Evolutionary conservation across 495 filamentous ascomycete genomes (phyloP).

Genomic region (Peziza echinospora): DNA sequence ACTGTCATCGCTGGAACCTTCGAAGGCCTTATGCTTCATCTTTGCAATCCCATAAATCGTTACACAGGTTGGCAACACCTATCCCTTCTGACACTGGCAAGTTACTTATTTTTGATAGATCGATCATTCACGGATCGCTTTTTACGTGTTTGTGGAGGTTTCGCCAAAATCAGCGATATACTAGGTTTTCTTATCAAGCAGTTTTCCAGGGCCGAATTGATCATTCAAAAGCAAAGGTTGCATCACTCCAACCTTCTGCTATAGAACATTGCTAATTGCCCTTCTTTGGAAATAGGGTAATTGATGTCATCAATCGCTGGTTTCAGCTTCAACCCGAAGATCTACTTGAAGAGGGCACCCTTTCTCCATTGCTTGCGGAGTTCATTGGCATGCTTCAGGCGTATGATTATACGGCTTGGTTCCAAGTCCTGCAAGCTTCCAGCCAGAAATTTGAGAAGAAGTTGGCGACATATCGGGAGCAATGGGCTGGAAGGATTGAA

Average conservation of each 20-base stretch:
- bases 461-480: background rate
- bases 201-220: too few species aligned
- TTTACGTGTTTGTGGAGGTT: background rate
- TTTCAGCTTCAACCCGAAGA: background rate
- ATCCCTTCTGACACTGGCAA: background rate
- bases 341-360: background rate
- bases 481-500: background rate
- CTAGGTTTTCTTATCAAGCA: too few species aligned
- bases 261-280: too few species aligned
- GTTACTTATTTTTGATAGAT: background rate
- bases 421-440: background rate
- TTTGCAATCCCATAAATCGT: background rate
- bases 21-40: background rate
- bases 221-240: too few species aligned
- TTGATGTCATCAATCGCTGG: background rate
- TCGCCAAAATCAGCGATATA: too few species aligned
- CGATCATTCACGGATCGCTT: background rate
- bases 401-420: background rate
- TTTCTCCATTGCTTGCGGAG: background rate
- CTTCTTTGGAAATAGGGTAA: background rate
- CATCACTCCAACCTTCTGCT: too few species aligned
- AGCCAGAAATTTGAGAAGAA: background rate
- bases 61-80: background rate
- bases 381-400: background rate
- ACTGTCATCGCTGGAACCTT: background rate